Percentiles rank a stretch among this genome's conserved stretches.
These are phyloP conservation scores for Saccharomycopsis microspora DNA, from an alignment of 805 yeast species.

Conservation along the genomic window DNA sequence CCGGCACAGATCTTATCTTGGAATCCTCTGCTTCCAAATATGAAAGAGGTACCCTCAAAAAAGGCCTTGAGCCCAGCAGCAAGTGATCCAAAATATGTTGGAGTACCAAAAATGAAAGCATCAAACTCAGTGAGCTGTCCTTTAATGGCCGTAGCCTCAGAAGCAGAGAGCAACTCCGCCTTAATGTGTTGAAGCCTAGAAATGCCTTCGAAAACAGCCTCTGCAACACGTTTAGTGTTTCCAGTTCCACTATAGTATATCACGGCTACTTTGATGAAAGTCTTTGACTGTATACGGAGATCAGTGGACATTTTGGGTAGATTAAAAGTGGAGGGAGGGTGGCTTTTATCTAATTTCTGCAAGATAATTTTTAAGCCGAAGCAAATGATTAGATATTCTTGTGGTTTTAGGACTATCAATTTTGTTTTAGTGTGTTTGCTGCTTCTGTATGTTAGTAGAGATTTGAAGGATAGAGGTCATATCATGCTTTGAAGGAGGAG, in stretches of 20 bases:
- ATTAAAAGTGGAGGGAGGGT: no score
- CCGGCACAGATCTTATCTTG: slow-evolving; percentile 13
- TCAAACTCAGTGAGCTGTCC: slow-evolving; percentile 6
- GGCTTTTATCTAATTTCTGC: no score
- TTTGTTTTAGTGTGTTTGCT: no score
- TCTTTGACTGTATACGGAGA: not conserved
- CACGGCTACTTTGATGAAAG: slow-evolving; percentile 18
- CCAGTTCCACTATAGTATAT: slow-evolving; percentile 16
- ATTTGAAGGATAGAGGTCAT: no score
- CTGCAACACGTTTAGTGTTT: slow-evolving; percentile 11
- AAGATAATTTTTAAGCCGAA: no score
- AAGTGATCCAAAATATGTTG: slow-evolving; percentile 14
- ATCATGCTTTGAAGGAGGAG: no score
- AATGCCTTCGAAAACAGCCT: slow-evolving; percentile 7
- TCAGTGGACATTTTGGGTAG: not conserved
- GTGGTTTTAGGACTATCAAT: no score
- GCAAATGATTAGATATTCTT: no score
- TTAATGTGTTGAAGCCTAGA: not conserved
- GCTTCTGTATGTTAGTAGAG: no score
- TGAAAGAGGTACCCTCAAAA: slow-evolving; percentile 2
- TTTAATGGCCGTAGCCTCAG: not conserved
- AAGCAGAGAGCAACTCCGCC: slow-evolving; percentile 8
- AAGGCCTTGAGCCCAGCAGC: slow-evolving; percentile 8
- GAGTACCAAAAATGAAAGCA: slow-evolving; percentile 12
- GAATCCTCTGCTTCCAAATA: slow-evolving; percentile 5